These are phyloP conservation scores for Cladophialophora psammophila DNA, from an alignment of 2,329 filamentous ascomycete species.

Conservation along the genomic window DNA sequence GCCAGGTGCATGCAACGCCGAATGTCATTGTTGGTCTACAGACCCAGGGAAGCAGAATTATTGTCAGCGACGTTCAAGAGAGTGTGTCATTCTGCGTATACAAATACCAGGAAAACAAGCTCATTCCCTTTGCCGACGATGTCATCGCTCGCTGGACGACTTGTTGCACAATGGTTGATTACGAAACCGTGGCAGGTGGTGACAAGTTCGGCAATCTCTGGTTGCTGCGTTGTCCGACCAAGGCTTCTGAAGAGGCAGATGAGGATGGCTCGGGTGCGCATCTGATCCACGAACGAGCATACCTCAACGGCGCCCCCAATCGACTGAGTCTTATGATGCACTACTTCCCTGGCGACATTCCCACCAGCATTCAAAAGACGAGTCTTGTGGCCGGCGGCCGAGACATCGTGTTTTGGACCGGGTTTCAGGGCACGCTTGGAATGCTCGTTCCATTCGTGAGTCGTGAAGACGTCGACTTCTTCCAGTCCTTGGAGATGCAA, in stretches of 20 bases:
- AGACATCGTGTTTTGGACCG: slow-evolving; percentile 91
- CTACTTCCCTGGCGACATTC: slow-evolving; percentile 90
- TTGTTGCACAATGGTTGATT: slow-evolving; percentile 92
- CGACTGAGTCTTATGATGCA: slow-evolving; percentile 85
- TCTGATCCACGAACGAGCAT: slow-evolving; percentile 86
- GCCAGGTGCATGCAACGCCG: slow-evolving; percentile 78
- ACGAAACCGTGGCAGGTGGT: slow-evolving; percentile 91
- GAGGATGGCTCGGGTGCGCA: slow-evolving; percentile 90
- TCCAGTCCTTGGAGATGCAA: slow-evolving; percentile 90
- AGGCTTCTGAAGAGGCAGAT: slow-evolving; percentile 87
- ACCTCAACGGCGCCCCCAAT: slow-evolving; percentile 87
- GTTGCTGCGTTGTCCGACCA: slow-evolving; percentile 85
- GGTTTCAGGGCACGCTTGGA: slow-evolving; percentile 91
- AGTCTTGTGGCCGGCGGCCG: slow-evolving; percentile 89
- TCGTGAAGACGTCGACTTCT: slow-evolving; percentile 96
- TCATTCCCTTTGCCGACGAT: slow-evolving; percentile 94
- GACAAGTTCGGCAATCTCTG: slow-evolving; percentile 99
- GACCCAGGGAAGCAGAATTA: slow-evolving; percentile 87
- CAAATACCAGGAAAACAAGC: slow-evolving; percentile 86
- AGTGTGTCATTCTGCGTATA: slow-evolving; percentile 92
- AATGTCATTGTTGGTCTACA: slow-evolving; percentile 88
- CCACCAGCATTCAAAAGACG: slow-evolving; percentile 87
- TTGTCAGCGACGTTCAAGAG: slow-evolving; percentile 92
- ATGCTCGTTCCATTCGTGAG: slow-evolving; percentile 90
- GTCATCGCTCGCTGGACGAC: slow-evolving; percentile 89